Base-by-base conservation (phyloP, 352 stramenopile species). In the Phytophthora citricola region DNA sequence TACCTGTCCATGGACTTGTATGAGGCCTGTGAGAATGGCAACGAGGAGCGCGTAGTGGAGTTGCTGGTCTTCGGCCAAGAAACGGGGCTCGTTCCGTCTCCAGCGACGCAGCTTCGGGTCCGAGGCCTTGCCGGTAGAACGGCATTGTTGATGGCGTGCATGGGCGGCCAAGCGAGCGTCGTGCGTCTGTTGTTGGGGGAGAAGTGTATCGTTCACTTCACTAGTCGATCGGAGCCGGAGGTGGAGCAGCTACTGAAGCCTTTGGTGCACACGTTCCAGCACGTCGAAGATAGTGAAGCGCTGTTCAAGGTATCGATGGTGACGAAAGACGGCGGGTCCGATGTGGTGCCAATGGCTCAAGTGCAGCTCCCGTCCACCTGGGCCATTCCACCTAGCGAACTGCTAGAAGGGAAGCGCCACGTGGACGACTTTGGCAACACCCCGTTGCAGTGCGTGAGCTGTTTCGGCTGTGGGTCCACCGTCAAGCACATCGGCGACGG, bases 371-470 rank as follows among this genome's bases (percentile, higher is more conserved):
- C 80, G 10, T 58, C 70, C 0, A 47, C 71, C 11, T 81, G 75
- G 36, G 51, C 64, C 0, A 72, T 92, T 17, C 51, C 76, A 3
- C 40, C 69, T 0, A 71, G 71, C 14, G 83, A 92, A 7, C 57
- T 94, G 7, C 63, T 92, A 1, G 69, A 84, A 9, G 78, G 79
- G 1, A 45, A 44, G 3, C 70, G 58, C 3, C 83, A 92, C 53
- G 65, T 91, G 0, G 86, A 94, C 57, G 67, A 89, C 55, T 94
- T 93, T 68, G 87, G 87, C 24, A 94, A 94, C 57, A 90, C 87
- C 2, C 79, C 84, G 17, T 63, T 94, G 11, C 83, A 93, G 54
- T 94, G 84, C 52, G 66, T 90, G 34, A 89, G 80, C 40, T 94
- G 84, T 69, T 94, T 93, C 58, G 87, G 87, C 17, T 93, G 81